Evolutionary conservation across 108 stramenopile species (phyloP).

Genomic region (Parmales sp.): DNA sequence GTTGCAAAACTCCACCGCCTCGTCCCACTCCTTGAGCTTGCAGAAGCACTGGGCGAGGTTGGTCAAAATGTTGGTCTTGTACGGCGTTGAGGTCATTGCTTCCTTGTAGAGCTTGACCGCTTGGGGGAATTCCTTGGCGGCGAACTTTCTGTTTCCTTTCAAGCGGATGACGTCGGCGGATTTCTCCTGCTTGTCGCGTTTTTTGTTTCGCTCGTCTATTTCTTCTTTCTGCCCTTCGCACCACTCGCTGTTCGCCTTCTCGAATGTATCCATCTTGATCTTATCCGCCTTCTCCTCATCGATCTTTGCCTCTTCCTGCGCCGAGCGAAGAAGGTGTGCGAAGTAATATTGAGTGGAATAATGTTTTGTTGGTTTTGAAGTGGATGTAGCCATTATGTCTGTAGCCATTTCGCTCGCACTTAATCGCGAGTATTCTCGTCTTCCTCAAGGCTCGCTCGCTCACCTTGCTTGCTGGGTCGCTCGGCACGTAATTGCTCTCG

Average conservation of each 20-base stretch:
- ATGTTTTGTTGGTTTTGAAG: too few species aligned
- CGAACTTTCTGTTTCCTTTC: conserved; percentile 22
- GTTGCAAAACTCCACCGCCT: conserved; percentile 19
- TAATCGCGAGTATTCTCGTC: neutral
- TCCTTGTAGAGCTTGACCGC: conserved; percentile 19
- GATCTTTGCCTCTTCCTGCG: neutral
- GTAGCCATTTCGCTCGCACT: neutral
- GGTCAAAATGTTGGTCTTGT: conserved; percentile 1
- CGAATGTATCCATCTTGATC: conserved; percentile 16
- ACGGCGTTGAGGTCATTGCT: conserved; percentile 12
- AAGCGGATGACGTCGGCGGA: conserved; percentile 5
- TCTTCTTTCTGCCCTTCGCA: conserved; percentile 13
- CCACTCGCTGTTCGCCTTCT: conserved; percentile 20
- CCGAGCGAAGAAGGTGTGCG: neutral
- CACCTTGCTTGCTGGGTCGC: too few species aligned
- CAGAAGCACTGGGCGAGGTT: conserved; percentile 16
- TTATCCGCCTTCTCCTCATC: neutral
- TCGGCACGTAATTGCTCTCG: too few species aligned
- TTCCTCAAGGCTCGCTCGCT: neutral
- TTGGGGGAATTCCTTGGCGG: conserved; percentile 10
- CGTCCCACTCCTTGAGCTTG: conserved; percentile 1
- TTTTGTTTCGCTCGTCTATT: conserved; percentile 12
- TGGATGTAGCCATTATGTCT: too few species aligned
- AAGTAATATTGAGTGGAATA: neutral
- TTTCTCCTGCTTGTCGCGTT: conserved; percentile 14